phyloP scores from a whole-genome alignment of 257 asterid species.

The Penstemon eatonii region DNA sequence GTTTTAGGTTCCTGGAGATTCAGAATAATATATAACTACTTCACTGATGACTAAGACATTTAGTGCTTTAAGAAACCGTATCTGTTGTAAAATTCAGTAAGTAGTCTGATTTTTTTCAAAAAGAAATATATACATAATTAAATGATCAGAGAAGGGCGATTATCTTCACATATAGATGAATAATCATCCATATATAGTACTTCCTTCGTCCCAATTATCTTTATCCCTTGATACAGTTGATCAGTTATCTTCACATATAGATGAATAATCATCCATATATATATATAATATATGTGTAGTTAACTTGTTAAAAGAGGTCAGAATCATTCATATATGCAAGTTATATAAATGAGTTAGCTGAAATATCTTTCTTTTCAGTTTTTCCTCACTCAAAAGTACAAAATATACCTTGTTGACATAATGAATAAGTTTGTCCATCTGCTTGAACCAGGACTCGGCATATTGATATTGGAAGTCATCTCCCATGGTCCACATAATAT shows the following conservation, averaged over 20 bases:
- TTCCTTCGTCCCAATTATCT: too few species aligned
- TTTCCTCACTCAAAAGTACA: conserved; percentile 11
- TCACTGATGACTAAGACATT: not conserved
- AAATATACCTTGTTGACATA: conserved; percentile 68
- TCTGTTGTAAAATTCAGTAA: not conserved
- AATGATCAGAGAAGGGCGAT: not conserved
- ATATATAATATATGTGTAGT: too few species aligned
- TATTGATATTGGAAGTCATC: conserved; percentile 83
- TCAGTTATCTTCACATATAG: not conserved
- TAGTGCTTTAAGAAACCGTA: not conserved
- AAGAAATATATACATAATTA: not conserved
- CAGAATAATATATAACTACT: not conserved
- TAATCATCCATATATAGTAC: not conserved
- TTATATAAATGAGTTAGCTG: not conserved
- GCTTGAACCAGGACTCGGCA: conserved; percentile 90
- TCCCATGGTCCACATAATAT: conserved; percentile 97
- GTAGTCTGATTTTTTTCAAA: not conserved
- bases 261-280: not conserved
- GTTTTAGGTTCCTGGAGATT: not conserved
- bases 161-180: not conserved
- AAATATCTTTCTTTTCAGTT: not conserved
- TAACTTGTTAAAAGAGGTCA: too few species aligned
- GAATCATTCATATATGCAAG: too few species aligned
- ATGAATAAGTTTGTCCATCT: conserved; percentile 91
- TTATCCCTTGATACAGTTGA: too few species aligned